phyloP scores from a whole-genome alignment of 495 filamentous ascomycete species.

The Hypoxylon lienhwacheense region DNA sequence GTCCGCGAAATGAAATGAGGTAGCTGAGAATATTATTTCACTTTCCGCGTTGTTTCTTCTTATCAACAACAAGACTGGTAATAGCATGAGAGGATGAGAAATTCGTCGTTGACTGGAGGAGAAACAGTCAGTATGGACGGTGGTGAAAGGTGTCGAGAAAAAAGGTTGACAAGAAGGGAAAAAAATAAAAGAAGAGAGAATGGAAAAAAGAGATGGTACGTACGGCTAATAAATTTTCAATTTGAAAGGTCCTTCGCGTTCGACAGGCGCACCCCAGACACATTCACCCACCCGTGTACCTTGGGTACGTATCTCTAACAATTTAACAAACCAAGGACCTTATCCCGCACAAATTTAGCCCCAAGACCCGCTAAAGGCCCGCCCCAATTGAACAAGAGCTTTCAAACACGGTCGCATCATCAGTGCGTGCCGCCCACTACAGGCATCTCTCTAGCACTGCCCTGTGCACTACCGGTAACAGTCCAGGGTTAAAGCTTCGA shows the following conservation, averaged over 20 bases:
- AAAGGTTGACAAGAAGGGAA: conserved; percentile 19
- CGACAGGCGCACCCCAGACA: conserved; percentile 13
- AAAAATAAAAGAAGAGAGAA: conserved; percentile 14
- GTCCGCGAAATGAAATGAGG: too few species aligned
- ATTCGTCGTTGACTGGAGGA: conserved; percentile 24
- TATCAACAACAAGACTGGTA: conserved; percentile 12
- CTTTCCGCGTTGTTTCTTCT: too few species aligned
- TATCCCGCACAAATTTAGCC: conserved; percentile 36
- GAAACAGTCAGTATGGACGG: conserved; percentile 15
- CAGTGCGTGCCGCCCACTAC: conserved; percentile 19
- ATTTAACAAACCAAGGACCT: conserved; percentile 21
- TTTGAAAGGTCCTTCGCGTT: conserved; percentile 23
- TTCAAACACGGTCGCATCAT: conserved; percentile 33
- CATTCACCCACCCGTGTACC: background rate
- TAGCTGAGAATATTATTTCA: too few species aligned
- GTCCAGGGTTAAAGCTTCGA: too few species aligned
- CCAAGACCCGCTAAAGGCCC: conserved; percentile 25
- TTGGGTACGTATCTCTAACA: conserved; percentile 2
- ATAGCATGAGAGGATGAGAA: conserved; percentile 13
- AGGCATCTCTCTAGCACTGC: conserved; percentile 1
- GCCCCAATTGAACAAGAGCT: conserved; percentile 30
- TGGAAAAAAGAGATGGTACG: conserved; percentile 27
- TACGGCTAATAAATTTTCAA: conserved; percentile 38
- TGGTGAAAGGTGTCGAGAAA: conserved; percentile 27
- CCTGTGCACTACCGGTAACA: background rate